Evolutionary conservation across 2,329 filamentous ascomycete genomes (phyloP).

Genomic region (Trichoderma sp.): DNA sequence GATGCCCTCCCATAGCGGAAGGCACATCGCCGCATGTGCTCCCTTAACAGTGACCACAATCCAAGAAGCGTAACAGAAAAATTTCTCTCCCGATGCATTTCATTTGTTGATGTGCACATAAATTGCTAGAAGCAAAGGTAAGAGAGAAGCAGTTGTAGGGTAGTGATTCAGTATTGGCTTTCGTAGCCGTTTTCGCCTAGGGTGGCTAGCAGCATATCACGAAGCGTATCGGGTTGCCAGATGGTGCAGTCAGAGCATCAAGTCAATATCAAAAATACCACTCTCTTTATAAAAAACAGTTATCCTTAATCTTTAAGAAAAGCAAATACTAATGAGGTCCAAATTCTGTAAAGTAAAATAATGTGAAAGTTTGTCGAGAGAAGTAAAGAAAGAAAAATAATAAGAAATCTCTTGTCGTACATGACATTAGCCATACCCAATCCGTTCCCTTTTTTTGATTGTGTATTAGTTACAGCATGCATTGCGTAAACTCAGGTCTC

Average conservation of each 20-base stretch:
- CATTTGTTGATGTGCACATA: background rate
- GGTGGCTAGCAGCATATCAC: background rate
- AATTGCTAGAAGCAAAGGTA: too few species aligned
- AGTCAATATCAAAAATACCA: background rate
- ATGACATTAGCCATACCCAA: constrained; percentile 42
- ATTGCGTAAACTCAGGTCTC: constrained; percentile 35
- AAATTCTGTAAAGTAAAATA: constrained; percentile 4
- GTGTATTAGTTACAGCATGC: constrained; percentile 45
- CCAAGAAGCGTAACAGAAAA: background rate
- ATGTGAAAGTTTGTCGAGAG: constrained; percentile 25
- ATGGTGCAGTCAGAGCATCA: background rate
- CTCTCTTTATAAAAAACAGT: background rate
- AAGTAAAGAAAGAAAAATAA: background rate
- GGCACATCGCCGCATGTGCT: background rate
- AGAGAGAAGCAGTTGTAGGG: background rate
- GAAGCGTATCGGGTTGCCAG: background rate
- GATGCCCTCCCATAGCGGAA: background rate
- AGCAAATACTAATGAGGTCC: constrained; percentile 13
- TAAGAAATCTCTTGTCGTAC: constrained; percentile 42
- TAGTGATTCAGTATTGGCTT: background rate
- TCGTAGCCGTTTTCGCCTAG: background rate
- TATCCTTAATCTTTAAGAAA: background rate
- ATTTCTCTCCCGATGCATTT: background rate
- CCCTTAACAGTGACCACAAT: background rate
- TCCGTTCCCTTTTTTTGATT: constrained; percentile 42